Percentiles rank a stretch among this genome's conserved stretches.
These are phyloP conservation scores for Colletotrichum navitas DNA, from an alignment of 2,329 filamentous ascomycete species.

Conservation along the genomic window DNA sequence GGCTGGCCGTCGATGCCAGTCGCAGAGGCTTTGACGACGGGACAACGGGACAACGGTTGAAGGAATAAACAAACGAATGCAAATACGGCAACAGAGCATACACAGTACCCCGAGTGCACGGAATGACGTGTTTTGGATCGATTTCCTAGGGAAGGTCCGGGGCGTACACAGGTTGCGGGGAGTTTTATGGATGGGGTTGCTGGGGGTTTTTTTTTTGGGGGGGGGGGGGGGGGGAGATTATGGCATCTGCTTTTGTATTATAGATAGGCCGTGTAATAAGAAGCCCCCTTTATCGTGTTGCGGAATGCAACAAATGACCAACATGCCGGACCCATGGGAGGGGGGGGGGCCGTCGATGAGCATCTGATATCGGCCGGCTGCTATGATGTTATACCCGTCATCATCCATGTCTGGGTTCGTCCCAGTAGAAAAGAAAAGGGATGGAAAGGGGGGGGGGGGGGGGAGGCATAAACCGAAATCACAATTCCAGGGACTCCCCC, in stretches of 20 bases:
- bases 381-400: background rate
- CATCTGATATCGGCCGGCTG: constrained; percentile 6
- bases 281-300: background rate
- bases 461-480: background rate
- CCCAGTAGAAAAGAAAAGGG: background rate
- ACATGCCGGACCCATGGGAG: background rate
- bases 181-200: background rate
- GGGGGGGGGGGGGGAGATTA: no score
- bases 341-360: no score
- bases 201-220: no score
- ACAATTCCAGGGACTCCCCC: no score
- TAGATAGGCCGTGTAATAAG: background rate
- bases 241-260: constrained; percentile 4
- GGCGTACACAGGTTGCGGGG: no score
- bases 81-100: background rate
- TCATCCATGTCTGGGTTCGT: background rate
- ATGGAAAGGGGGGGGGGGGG: no score
- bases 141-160: background rate
- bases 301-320: background rate
- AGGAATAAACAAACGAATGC: background rate
- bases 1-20: background rate
- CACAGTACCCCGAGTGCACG: background rate
- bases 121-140: background rate
- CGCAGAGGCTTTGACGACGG: no score
- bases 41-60: background rate